A percentile compares a stretch with the other conserved stretches of the same genome.
These are phyloP conservation scores for Wickerhamiella bombiphila DNA, from an alignment of 805 yeast species.

Conservation along the genomic window DNA sequence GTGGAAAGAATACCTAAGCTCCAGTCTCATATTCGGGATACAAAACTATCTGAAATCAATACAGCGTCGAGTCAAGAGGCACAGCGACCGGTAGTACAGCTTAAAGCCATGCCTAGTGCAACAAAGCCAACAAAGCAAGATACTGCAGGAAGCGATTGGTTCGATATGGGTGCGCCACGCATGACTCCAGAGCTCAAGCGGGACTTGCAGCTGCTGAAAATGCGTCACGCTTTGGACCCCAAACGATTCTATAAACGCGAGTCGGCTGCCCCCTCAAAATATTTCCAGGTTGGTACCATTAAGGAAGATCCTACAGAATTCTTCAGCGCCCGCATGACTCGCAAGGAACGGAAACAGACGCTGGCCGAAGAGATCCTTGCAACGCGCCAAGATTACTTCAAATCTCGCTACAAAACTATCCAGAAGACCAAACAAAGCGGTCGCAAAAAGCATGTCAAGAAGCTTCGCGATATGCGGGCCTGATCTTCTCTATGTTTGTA, in stretches of 20 bases:
- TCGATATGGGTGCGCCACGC: constrained; percentile 61
- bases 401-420: constrained; percentile 68
- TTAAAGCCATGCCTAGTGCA: constrained; percentile 18
- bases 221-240: constrained; percentile 86
- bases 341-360: constrained; percentile 60
- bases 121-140: constrained; percentile 20
- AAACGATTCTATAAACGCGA: constrained; percentile 89
- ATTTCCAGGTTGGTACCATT: constrained; percentile 79
- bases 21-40: constrained; percentile 3
- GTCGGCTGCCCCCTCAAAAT: constrained; percentile 54
- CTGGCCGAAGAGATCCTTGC: constrained; percentile 71
- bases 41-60: not conserved
- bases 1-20: constrained; percentile 13
- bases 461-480: constrained; percentile 41
- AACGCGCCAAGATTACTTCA: constrained; percentile 51
- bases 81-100: not conserved
- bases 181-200: constrained; percentile 57
- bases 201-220: constrained; percentile 63
- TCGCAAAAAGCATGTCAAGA: constrained; percentile 50
- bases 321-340: constrained; percentile 49
- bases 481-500: too few relatives aligned
- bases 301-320: constrained; percentile 71
- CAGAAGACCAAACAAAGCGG: constrained; percentile 53
- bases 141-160: constrained; percentile 56
- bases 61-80: not conserved